Base-by-base conservation (phyloP, 148 eudicot species). In the Cornus suecica region DNA sequence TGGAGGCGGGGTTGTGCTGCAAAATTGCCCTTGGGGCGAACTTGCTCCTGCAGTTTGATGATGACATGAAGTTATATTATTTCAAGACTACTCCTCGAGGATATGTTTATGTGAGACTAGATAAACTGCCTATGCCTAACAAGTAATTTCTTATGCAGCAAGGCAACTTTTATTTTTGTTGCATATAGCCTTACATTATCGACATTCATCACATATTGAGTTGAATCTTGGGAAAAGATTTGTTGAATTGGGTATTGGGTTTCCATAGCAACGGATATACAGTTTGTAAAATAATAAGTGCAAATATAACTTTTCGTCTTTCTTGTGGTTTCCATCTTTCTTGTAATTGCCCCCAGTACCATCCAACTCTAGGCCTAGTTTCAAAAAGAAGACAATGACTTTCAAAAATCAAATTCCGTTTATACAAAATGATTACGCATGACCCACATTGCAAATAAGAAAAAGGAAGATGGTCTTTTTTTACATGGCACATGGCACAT, bases 1-100 rank as follows among this genome's bases (percentile, higher is more conserved):
- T 85, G 99, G 99, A 31, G 99, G 99, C 78, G 99, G 99, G 77
- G 78, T 96, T 41, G 93, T 85, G 75, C 84, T 96, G 29, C 89
- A 93, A 72, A 88, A 86, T 72, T 86, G 94, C 72, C 77, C 86
- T 66, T 96, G 99, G 99, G 99, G 98, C 51, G 93, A 87, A 69
- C 88, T 71, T 66, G 97, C 81, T 68, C 74, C 73, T 42, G 42
- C 81, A 88, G 69, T 93, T 86, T 79, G 88, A 82, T 34, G 91
- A 90, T 77, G 97, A 84, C 82, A 76, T 91, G 72, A 71, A 88
- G 79, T 82, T 96, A 74, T 96, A 45, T 78, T 75, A 94, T 13
- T 93, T 93, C 68, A 96, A 93, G 86, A 85, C 94, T 23, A 78
- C 89, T 78, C 94, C 93, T 37, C 84, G 85, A 32, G 98, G 97